A percentile compares a stretch with the other conserved stretches of the same genome.
These are phyloP conservation scores for Albizia julibrissin DNA, from an alignment of 306 rosid species.

Conservation along the genomic window DNA sequence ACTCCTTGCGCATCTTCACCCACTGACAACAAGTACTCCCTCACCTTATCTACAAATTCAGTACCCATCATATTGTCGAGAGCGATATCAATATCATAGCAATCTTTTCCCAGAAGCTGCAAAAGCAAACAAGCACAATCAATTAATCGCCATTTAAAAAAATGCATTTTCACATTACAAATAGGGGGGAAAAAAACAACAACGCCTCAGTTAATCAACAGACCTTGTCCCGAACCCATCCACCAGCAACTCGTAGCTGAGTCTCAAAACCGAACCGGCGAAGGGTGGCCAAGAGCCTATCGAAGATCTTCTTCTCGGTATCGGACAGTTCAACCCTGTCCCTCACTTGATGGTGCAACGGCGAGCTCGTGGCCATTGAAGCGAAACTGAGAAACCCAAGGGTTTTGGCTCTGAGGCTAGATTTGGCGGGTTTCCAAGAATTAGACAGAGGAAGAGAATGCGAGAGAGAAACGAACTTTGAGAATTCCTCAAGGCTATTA, in stretches of 20 bases:
- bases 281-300: conserved; percentile 71
- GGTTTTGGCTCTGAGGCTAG: conserved; percentile 35
- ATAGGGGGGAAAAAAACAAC: neutral
- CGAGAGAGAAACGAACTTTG: conserved; percentile 1
- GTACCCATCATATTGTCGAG: conserved; percentile 86
- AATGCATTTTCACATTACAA: neutral
- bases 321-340: conserved; percentile 65
- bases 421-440: conserved; percentile 36
- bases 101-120: conserved; percentile 89
- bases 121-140: neutral
- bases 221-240: conserved; percentile 98
- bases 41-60: conserved; percentile 78
- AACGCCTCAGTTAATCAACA: neutral
- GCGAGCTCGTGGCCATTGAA: conserved; percentile 38
- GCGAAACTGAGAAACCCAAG: conserved; percentile 34
- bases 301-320: conserved; percentile 64
- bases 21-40: conserved; percentile 61
- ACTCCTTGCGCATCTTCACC: conserved; percentile 90
- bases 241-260: conserved; percentile 97
- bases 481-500: neutral
- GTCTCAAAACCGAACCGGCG: conserved; percentile 58
- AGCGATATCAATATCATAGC: conserved; percentile 93
- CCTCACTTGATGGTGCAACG: conserved; percentile 40
- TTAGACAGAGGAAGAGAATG: neutral
- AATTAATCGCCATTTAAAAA: neutral